These are phyloP conservation scores for Hypomontagnella submonticulosa DNA, from an alignment of 495 filamentous ascomycete genomes.

Conservation along the genomic window DNA sequence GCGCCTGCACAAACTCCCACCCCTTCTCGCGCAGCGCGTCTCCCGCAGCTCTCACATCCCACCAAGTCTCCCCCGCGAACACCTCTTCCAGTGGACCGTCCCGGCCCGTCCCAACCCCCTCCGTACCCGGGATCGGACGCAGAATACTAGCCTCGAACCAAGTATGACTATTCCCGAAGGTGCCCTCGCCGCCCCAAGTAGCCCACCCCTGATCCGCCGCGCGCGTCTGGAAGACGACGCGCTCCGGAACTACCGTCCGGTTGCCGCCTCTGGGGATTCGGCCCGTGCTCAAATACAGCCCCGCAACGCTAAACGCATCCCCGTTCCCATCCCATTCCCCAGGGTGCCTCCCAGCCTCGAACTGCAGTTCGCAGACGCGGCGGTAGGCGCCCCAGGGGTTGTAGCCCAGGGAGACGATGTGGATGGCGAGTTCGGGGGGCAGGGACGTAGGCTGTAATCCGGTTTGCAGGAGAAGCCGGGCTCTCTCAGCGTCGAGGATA, in stretches of 20 bases:
- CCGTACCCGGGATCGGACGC: conserved; percentile 10
- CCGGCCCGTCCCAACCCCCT: neutral
- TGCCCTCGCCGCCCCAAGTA: conserved; percentile 11
- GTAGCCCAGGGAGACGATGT: conserved; percentile 12
- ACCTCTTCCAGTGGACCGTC: conserved; percentile 12
- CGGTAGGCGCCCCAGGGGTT: conserved; percentile 12
- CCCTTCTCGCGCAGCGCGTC: conserved; percentile 8
- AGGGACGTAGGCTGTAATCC: neutral
- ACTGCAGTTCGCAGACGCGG: neutral
- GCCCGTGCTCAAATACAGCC: conserved; percentile 9
- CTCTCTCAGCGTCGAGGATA: conserved; percentile 1
- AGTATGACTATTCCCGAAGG: conserved; percentile 24
- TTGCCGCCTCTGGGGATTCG: conserved; percentile 3
- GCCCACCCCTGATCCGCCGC: conserved; percentile 28
- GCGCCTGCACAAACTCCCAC: conserved; percentile 31
- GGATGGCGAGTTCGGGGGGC: conserved; percentile 17
- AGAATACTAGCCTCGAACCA: conserved; percentile 40
- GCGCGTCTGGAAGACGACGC: conserved; percentile 31
- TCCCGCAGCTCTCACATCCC: conserved; percentile 1
- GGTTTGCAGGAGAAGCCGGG: neutral
- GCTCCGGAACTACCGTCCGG: neutral
- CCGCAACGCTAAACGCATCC: conserved; percentile 5
- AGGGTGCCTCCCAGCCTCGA: neutral
- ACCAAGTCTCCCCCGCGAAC: conserved; percentile 5
- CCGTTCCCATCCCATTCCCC: neutral